Conservation (phyloP, 768 basidiomycete genomes). For the Hemileccinum rubropunctum region DNA sequence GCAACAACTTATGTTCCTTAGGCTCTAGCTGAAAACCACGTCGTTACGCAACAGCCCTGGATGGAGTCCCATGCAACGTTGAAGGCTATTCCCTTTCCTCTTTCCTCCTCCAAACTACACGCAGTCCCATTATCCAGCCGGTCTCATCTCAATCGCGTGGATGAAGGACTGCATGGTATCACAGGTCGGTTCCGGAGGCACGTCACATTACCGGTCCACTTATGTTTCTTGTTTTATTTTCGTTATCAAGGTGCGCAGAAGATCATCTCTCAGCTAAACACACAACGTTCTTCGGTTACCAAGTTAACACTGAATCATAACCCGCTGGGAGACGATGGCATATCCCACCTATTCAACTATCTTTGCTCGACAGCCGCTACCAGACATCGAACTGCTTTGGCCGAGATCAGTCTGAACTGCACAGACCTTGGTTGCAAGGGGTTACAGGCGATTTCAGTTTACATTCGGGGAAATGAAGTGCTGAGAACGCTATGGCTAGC, state of each 20-base stretch:
- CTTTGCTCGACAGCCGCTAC: slow-evolving; percentile 48
- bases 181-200: slow-evolving; percentile 13
- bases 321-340: slow-evolving; percentile 55
- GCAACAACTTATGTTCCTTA: neutral
- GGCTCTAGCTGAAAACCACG: neutral
- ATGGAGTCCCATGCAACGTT: slow-evolving; percentile 15
- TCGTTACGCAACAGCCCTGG: neutral
- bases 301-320: slow-evolving; percentile 57
- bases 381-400: slow-evolving; percentile 39
- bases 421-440: slow-evolving; percentile 54
- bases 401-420: slow-evolving; percentile 55
- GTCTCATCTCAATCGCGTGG: slow-evolving; percentile 16
- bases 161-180: slow-evolving; percentile 22
- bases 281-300: slow-evolving; percentile 41
- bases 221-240: slow-evolving; percentile 1
- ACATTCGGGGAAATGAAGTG: slow-evolving; percentile 44
- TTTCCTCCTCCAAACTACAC: slow-evolving; percentile 1
- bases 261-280: slow-evolving; percentile 45
- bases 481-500: slow-evolving; percentile 51
- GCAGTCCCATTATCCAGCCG: slow-evolving; percentile 13
- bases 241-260: slow-evolving; percentile 48
- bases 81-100: neutral
- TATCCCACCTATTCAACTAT: slow-evolving; percentile 51
- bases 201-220: neutral
- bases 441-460: slow-evolving; percentile 48